Evolutionary conservation across 345 rosid genomes (phyloP).

Genomic region (Hibiscus syriacus): DNA sequence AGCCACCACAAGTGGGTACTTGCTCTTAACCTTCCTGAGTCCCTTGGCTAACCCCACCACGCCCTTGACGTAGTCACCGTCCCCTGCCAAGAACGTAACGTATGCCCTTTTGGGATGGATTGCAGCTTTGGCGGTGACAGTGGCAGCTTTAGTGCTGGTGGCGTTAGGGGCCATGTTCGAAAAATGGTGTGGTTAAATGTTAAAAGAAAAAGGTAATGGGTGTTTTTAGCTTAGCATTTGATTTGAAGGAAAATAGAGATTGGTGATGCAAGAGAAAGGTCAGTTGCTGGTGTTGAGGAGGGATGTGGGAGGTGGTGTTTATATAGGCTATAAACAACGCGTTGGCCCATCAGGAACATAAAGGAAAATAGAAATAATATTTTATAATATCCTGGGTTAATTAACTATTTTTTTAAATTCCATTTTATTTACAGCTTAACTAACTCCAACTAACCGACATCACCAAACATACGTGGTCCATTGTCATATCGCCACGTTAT

Average conservation of each 20-base stretch:
- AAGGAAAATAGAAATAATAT: too few relatives aligned
- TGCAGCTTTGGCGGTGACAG: constrained; percentile 1
- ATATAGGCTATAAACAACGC: too few relatives aligned
- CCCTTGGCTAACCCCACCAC: constrained; percentile 77
- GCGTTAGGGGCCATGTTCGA: constrained; percentile 26
- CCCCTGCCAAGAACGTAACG: constrained; percentile 65
- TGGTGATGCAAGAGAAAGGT: too few relatives aligned
- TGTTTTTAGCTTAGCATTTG: not conserved
- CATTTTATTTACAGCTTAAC: too few relatives aligned
- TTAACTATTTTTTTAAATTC: too few relatives aligned
- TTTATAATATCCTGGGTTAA: too few relatives aligned
- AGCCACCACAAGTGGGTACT: constrained; percentile 59
- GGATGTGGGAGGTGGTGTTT: too few relatives aligned
- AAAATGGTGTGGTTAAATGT: not conserved
- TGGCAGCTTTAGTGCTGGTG: constrained; percentile 9
- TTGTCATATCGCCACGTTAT: not conserved
- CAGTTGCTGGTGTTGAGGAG: too few relatives aligned
- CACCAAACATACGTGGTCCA: not conserved
- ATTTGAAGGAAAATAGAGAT: not conserved
- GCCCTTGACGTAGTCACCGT: constrained; percentile 64
- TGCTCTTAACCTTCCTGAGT: constrained; percentile 39
- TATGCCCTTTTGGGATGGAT: constrained; percentile 21
- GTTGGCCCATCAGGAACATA: too few relatives aligned
- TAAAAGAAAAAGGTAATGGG: too few relatives aligned
- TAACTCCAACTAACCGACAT: too few relatives aligned